phyloP scores from a whole-genome alignment of 1,284 basidiomycete species.

The Mycosarcoma mackinlayi region DNA sequence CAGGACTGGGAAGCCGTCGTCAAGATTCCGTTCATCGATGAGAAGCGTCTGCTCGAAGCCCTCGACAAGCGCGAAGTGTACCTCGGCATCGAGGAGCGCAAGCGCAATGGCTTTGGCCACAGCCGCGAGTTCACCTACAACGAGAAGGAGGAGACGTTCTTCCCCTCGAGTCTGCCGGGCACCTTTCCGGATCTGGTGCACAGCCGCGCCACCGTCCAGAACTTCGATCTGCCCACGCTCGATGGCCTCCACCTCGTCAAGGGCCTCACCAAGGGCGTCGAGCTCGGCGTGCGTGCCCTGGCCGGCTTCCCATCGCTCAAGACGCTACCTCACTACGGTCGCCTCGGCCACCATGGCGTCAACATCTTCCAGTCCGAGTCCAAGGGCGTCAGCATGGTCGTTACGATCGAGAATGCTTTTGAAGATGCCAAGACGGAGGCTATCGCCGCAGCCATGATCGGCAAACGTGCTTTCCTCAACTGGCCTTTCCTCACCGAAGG shows the following conservation, averaged over 20 bases:
- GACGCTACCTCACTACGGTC: slow-evolving; percentile 83
- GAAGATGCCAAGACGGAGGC: slow-evolving; percentile 75
- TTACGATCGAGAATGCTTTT: slow-evolving; percentile 82
- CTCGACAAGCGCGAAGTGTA: slow-evolving; percentile 76
- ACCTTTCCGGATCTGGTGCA: slow-evolving; percentile 92
- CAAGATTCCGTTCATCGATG: slow-evolving; percentile 98
- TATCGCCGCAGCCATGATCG: slow-evolving; percentile 76
- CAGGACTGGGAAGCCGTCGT: slow-evolving; percentile 98
- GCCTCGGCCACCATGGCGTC: slow-evolving; percentile 85
- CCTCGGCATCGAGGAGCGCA: slow-evolving; percentile 82
- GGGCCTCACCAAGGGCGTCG: slow-evolving; percentile 88
- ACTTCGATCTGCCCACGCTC: slow-evolving; percentile 84
- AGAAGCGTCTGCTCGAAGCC: slow-evolving; percentile 80
- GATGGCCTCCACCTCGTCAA: slow-evolving; percentile 83
- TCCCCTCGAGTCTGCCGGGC: slow-evolving; percentile 89
- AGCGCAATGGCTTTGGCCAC: slow-evolving; percentile 82
- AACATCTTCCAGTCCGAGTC: slow-evolving; percentile 93
- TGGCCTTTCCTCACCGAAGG: slow-evolving; percentile 98
- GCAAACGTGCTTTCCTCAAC: slow-evolving; percentile 79
- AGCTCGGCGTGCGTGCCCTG: slow-evolving; percentile 84
- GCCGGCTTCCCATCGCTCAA: slow-evolving; percentile 96
- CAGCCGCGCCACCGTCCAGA: slow-evolving; percentile 81
- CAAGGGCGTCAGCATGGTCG: slow-evolving; percentile 89
- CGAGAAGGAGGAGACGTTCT: slow-evolving; percentile 73
- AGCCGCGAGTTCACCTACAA: slow-evolving; percentile 84